phyloP scores from a whole-genome alignment of 2,329 filamentous ascomycete genomes.

The Polytolypa hystricis region DNA sequence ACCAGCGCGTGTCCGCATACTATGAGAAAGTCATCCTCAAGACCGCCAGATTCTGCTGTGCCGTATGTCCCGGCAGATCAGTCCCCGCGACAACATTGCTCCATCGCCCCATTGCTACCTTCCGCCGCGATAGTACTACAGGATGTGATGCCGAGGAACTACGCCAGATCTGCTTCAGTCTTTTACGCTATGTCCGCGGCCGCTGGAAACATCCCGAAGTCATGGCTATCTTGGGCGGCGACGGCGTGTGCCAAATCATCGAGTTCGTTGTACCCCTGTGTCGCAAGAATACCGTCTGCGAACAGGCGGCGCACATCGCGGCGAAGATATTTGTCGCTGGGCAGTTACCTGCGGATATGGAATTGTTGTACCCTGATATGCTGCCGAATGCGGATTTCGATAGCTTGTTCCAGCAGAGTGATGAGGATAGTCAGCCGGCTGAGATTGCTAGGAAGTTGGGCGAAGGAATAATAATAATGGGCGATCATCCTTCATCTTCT shows the following conservation, averaged over 20 bases:
- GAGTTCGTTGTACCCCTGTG: conserved; percentile 17
- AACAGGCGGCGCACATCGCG: conserved; percentile 13
- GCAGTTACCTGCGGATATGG: conserved; percentile 2
- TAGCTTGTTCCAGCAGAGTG: conserved; percentile 4
- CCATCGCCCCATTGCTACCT: conserved; percentile 14
- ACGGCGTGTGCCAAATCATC: conserved; percentile 13
- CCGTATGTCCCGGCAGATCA: conserved; percentile 10
- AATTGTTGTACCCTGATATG: conserved; percentile 9
- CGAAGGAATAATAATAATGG: conserved; percentile 4
- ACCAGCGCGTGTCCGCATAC: conserved; percentile 11
- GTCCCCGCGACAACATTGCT: conserved; percentile 12
- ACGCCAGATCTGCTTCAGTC: conserved; percentile 9
- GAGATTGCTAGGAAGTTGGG: conserved; percentile 9
- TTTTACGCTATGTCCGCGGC: conserved; percentile 14
- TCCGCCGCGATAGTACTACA: conserved; percentile 5
- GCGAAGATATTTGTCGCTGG: conserved; percentile 11
- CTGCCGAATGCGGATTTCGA: conserved; percentile 7
- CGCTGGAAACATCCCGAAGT: conserved; percentile 13
- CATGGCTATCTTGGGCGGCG: conserved; percentile 9
- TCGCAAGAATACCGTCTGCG: conserved; percentile 10
- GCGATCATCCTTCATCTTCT: too few species aligned
- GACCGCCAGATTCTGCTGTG: conserved; percentile 13
- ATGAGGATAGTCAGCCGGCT: conserved; percentile 7
- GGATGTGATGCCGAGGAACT: conserved; percentile 2
- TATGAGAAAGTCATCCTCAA: conserved; percentile 14